Conservation (phyloP, 139 green algal genomes). For the Haematococcus lacustris region DNA sequence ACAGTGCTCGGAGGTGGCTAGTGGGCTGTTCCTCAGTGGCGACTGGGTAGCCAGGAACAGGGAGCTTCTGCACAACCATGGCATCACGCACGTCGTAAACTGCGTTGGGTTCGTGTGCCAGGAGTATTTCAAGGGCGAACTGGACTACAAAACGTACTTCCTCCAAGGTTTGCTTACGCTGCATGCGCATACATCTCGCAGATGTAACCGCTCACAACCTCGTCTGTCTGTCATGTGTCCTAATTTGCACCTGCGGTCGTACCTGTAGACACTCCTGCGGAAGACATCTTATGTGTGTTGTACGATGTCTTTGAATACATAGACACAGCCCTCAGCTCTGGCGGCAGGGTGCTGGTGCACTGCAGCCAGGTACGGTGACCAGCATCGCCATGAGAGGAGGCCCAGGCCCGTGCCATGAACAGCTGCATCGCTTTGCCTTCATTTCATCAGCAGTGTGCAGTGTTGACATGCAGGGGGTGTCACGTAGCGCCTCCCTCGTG, state of each 20-base stretch:
- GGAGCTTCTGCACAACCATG: constrained; percentile 52
- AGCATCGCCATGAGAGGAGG: no score
- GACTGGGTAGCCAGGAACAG: constrained; percentile 77
- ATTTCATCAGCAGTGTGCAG: no score
- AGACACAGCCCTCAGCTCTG: constrained; percentile 42
- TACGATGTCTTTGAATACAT: constrained; percentile 97
- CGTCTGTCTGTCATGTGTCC: no score
- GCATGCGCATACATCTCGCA: no score
- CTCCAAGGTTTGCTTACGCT: constrained; percentile 69
- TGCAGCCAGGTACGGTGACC: constrained; percentile 35
- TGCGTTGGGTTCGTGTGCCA: constrained; percentile 88
- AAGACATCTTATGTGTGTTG: constrained; percentile 88
- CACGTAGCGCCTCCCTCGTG: constrained; percentile 70
- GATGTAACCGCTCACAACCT: no score
- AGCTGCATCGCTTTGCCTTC: no score
- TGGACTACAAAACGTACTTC: constrained; percentile 83
- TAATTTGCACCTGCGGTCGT: no score
- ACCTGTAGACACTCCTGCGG: constrained; percentile 73
- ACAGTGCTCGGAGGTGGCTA: constrained; percentile 63
- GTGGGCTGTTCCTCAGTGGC: constrained; percentile 75
- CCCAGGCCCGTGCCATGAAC: no score
- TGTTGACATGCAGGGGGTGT: constrained; percentile 91
- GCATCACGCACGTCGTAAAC: constrained; percentile 95
- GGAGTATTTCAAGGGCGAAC: constrained; percentile 76
- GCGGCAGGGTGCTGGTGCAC: constrained; percentile 66